Evolutionary conservation across 1,284 basidiomycete species (phyloP), one percentile per base, ranked within the genome.

Genomic region (Xanthoconium separans): DNA sequence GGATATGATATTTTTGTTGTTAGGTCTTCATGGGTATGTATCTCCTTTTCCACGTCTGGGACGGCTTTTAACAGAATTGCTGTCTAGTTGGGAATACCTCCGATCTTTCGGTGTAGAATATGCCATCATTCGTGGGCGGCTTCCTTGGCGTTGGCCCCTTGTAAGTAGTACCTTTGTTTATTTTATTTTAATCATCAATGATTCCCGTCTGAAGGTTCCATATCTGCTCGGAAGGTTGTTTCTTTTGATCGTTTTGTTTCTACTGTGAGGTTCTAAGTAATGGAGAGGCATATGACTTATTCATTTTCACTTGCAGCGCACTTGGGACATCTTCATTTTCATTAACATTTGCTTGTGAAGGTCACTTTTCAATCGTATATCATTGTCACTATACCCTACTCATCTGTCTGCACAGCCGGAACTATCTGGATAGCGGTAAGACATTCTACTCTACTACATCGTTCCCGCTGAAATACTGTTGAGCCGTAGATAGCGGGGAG

Each of bases 81-180:
- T n/a, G 10, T 45, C 16, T 37, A 68, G 64, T 16, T 65, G 61
- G 61, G 65, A 65, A 44, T 65, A 68, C 15, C 37, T 58, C 13
- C 53, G 43, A 10, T 54, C 59, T 2, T 51, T 60, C 6, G 44
- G 22, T 6, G 46, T 68, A 10, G 64, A 68, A 47, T 65, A 51
- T 22, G 59, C 61, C 10, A 40, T 65, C 18, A 47, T 65, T 43
- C 51, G 56, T 27, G 29, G 57, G 11, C 49, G 55, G 24, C n/a
- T 66, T 24, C 22, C 57, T 7, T 58, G 67, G 16, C 61, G 57
- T n/a, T 68, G 59, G 65, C 29, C 53, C 44, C 56, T 65, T 30
- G 51, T 52, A 22, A 50, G 46, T 7, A 10, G 18, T 29, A 27
- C 22, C 22, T 22, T 22, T 22, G 22, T 22, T 22, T 16, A 16